phyloP scores from a whole-genome alignment of 257 asterid genomes.

The Ligustrum vulgare region DNA sequence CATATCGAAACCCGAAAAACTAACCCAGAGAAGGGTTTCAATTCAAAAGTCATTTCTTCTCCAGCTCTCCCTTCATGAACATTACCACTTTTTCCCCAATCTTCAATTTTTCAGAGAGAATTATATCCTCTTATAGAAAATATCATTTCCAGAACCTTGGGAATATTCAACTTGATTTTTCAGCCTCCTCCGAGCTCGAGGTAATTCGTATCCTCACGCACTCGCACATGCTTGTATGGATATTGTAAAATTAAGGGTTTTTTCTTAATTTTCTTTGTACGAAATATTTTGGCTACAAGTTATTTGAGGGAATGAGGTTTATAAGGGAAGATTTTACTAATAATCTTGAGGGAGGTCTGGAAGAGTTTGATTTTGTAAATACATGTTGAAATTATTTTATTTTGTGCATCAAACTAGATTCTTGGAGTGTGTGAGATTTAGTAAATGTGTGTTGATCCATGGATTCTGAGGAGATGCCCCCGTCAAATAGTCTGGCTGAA shows the following conservation, averaged over 20 bases:
- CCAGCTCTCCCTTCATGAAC: conserved; percentile 25
- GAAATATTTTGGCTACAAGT: conserved; percentile 7
- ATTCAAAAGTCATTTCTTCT: conserved; percentile 12
- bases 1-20: conserved; percentile 5
- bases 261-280: conserved; percentile 1
- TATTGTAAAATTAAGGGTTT: background rate
- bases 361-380: conserved; percentile 27
- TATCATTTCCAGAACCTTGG: conserved; percentile 20
- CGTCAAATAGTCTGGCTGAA: conserved; percentile 40
- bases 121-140: conserved; percentile 9
- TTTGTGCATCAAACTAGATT: background rate
- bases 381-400: conserved; percentile 12
- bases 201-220: conserved; percentile 29
- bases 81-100: conserved; percentile 27
- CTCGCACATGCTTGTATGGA: background rate
- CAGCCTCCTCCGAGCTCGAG: conserved; percentile 18
- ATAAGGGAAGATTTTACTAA: conserved; percentile 11
- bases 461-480: conserved; percentile 54
- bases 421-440: conserved; percentile 27
- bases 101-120: conserved; percentile 21
- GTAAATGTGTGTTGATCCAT: conserved; percentile 39
- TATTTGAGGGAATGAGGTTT: conserved; percentile 12
- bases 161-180: conserved; percentile 17
- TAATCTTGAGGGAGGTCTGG: conserved; percentile 30
- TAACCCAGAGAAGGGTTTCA: conserved; percentile 38